Base-by-base conservation (phyloP, 306 rosid genomes). In the Cicer arietinum region DNA sequence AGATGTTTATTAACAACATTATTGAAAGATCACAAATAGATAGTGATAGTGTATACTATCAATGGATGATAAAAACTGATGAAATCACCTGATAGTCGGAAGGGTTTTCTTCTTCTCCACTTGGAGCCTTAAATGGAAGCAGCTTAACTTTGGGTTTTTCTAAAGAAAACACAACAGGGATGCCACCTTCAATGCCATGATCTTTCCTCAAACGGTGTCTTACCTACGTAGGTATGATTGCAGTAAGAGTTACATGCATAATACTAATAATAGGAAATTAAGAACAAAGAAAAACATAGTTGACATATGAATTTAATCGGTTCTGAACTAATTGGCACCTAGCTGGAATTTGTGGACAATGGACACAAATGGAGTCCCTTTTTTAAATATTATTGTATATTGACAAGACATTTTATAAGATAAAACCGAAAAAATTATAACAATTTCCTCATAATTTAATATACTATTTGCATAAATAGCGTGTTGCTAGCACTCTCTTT, bases 61-160 rank as follows among this genome's bases (percentile, higher is more conserved):
- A 17, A 47, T n/a, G 17, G 30, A 20, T 58, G 45, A 79, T n/a
- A 54, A 53, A 76, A 81, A 53, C 45, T 40, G 76, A 71, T 4
- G 20, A 79, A 65, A 40, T 42, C 67, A 91, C 98, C 90, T 94
- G 98, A 85, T 94, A 91, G 77, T 91, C 92, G 72, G 91, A 90
- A 71, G 97, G 98, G 68, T 87, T 91, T 87, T 91, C 96, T 79
- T 83, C 96, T 85, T 88, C 92, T 50, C 94, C 94, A 62, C 80
- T 84, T 57, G 93, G 90, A 84, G 91, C 96, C 81, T 90, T 89
- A 71, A 94, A 94, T 54, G 98, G 98, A 86, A 94, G 98, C 82
- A 94, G 80, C 84, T 94, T 94, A 67, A 86, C 90, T 84, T 91
- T 90, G 63, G 98, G 96, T 85, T 94, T 94, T 82, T 94, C 97